phyloP scores from a whole-genome alignment of 257 asterid genomes.

The Nicotiana obtusifolia region DNA sequence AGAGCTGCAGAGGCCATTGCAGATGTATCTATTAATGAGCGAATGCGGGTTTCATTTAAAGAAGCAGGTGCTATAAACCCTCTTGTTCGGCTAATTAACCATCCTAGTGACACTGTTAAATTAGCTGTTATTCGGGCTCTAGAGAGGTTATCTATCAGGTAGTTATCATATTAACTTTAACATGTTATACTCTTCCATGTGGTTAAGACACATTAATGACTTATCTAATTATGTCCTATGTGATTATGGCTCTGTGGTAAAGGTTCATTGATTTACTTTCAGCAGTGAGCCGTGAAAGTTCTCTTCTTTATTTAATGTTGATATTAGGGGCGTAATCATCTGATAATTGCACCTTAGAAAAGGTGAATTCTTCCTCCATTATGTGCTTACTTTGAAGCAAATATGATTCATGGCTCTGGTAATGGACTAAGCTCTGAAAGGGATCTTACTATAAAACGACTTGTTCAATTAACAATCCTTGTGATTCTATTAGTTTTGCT shows the following conservation, averaged over 20 bases:
- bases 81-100: slow-evolving; percentile 57
- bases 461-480: background rate
- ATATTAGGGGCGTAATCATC: background rate
- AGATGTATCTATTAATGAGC: slow-evolving; percentile 66
- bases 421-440: background rate
- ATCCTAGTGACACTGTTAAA: slow-evolving; percentile 49
- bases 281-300: background rate
- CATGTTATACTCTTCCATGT: slow-evolving; percentile 1
- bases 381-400: background rate
- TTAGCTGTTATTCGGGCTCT: slow-evolving; percentile 57
- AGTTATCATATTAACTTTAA: background rate
- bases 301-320: slow-evolving; percentile 2
- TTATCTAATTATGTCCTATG: background rate
- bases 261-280: slow-evolving; percentile 1
- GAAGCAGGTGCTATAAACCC: slow-evolving; percentile 71
- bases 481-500: background rate
- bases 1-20: slow-evolving; percentile 76
- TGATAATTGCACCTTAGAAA: background rate
- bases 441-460: background rate
- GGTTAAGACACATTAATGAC: background rate
- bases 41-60: slow-evolving; percentile 59
- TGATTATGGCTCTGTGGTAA: background rate
- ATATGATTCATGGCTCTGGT: background rate
- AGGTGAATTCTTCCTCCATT: background rate
- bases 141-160: slow-evolving; percentile 85